Conservation (phyloP, 2,329 filamentous ascomycete species). For the Corynespora cassiicola region DNA sequence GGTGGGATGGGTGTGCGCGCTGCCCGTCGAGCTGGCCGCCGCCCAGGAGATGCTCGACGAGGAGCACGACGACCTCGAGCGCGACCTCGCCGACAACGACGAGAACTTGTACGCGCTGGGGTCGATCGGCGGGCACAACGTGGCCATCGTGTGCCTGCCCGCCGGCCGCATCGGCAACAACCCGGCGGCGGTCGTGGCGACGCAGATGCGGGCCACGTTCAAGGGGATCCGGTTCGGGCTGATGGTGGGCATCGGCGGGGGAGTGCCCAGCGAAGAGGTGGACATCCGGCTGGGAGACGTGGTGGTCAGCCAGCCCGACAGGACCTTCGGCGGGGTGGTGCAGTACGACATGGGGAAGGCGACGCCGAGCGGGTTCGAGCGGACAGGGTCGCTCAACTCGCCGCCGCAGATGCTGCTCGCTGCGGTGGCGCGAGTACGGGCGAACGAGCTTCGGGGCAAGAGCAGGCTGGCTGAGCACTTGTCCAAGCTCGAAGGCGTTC, state of each 20-base stretch:
- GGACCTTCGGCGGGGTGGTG: no score
- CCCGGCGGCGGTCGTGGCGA: slow-evolving; percentile 33
- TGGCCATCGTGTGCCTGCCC: no score
- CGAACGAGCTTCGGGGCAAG: neutral
- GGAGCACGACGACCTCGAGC: slow-evolving; percentile 17
- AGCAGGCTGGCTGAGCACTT: slow-evolving; percentile 4
- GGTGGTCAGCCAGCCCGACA: slow-evolving; percentile 7
- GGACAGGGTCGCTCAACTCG: no score
- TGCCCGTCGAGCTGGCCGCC: slow-evolving; percentile 36
- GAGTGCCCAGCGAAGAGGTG: no score
- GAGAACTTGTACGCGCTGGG: slow-evolving; percentile 17
- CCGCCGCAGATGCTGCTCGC: no score
- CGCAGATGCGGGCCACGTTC: slow-evolving; percentile 33
- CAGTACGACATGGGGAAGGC: slow-evolving; percentile 11
- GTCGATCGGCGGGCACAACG: slow-evolving; percentile 24
- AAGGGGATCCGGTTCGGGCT: slow-evolving; percentile 34
- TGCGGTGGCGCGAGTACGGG: no score
- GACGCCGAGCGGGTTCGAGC: no score
- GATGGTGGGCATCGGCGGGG: slow-evolving; percentile 32
- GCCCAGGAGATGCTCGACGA: slow-evolving; percentile 7
- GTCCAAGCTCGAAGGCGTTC: slow-evolving; percentile 1
- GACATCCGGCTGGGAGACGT: slow-evolving; percentile 14
- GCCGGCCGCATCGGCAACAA: slow-evolving; percentile 36
- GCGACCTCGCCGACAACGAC: slow-evolving; percentile 30
- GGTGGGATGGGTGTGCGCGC: slow-evolving; percentile 39